A percentile compares a stretch with the other conserved stretches of the same genome.
phyloP scores from a whole-genome alignment of 1,284 basidiomycete species.

The Ceratobasidium sp. region DNA sequence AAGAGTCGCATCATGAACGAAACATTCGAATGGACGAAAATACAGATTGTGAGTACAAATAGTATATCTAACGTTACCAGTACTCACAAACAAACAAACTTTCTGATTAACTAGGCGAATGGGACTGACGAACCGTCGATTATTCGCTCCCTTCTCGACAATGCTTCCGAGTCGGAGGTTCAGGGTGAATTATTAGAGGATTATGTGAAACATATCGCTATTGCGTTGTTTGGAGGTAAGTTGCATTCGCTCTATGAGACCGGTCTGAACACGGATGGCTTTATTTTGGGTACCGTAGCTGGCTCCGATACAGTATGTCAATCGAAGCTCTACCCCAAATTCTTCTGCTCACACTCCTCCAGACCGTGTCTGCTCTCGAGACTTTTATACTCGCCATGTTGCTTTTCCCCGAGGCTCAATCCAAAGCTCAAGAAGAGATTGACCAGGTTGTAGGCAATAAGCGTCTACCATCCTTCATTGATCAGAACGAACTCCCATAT shows the following conservation, averaged over 20 bases:
- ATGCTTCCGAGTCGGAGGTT: background rate
- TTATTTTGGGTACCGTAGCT: background rate
- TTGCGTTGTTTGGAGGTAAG: slow-evolving; percentile 35
- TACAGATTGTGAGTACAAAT: slow-evolving; percentile 3
- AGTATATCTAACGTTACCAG: background rate
- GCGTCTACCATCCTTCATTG: slow-evolving; percentile 48
- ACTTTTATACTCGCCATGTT: slow-evolving; percentile 32
- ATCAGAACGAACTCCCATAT: slow-evolving; percentile 47
- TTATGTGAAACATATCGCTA: slow-evolving; percentile 35
- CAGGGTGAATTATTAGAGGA: background rate
- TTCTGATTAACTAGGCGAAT: background rate
- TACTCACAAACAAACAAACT: background rate
- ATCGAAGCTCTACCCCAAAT: background rate
- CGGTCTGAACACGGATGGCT: background rate
- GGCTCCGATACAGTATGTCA: slow-evolving; percentile 28
- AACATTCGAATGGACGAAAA: slow-evolving; percentile 35
- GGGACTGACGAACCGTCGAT: slow-evolving; percentile 30
- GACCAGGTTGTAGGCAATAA: slow-evolving; percentile 50
- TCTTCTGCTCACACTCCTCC: background rate
- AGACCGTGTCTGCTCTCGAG: slow-evolving; percentile 30
- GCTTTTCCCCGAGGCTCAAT: slow-evolving; percentile 44
- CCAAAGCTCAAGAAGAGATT: slow-evolving; percentile 49
- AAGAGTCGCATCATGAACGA: slow-evolving; percentile 20
- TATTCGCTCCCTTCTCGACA: slow-evolving; percentile 5
- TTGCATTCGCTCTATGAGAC: background rate